A percentile compares a stretch with the other conserved stretches of the same genome.
These are phyloP conservation scores for Fomitopsis palustris DNA, from an alignment of 1,284 basidiomycete species.

Conservation along the genomic window DNA sequence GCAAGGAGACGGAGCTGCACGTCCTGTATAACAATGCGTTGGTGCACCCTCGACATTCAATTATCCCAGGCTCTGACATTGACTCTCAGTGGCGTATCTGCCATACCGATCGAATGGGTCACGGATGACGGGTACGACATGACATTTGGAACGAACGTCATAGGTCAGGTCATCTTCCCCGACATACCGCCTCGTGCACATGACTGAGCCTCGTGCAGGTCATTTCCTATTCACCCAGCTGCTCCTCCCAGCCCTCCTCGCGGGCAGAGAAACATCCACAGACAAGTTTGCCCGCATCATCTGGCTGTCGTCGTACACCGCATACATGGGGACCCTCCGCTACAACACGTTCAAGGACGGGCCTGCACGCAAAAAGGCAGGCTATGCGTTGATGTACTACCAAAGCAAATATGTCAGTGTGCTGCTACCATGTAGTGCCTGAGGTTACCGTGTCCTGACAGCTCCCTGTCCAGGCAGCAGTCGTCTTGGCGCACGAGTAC, in stretches of 20 bases:
- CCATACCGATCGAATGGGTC: slow-evolving; percentile 33
- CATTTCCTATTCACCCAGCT: slow-evolving; percentile 25
- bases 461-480: slow-evolving; percentile 29
- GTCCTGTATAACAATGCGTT: slow-evolving; percentile 53
- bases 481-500: slow-evolving; percentile 45
- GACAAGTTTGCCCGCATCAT: slow-evolving; percentile 23
- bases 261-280: slow-evolving; percentile 19
- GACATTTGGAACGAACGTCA: slow-evolving; percentile 58
- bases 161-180: slow-evolving; percentile 26
- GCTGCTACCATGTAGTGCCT: too few relatives aligned
- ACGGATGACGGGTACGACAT: slow-evolving; percentile 56
- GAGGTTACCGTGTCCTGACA: too few relatives aligned
- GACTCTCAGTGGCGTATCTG: slow-evolving; percentile 51
- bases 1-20: slow-evolving; percentile 45
- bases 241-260: slow-evolving; percentile 21
- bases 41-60: slow-evolving; percentile 12
- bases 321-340: slow-evolving; percentile 13
- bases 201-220: slow-evolving; percentile 7
- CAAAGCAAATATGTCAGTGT: slow-evolving; percentile 32
- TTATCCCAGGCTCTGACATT: background rate
- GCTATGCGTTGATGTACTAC: slow-evolving; percentile 11
- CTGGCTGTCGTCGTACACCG: slow-evolving; percentile 19
- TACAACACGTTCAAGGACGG: slow-evolving; percentile 15
- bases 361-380: slow-evolving; percentile 12
- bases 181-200: too few relatives aligned